A percentile compares a stretch with the other conserved stretches of the same genome.
These are phyloP conservation scores for Xylaria scruposa DNA, from an alignment of 495 filamentous ascomycete species.

Conservation along the genomic window DNA sequence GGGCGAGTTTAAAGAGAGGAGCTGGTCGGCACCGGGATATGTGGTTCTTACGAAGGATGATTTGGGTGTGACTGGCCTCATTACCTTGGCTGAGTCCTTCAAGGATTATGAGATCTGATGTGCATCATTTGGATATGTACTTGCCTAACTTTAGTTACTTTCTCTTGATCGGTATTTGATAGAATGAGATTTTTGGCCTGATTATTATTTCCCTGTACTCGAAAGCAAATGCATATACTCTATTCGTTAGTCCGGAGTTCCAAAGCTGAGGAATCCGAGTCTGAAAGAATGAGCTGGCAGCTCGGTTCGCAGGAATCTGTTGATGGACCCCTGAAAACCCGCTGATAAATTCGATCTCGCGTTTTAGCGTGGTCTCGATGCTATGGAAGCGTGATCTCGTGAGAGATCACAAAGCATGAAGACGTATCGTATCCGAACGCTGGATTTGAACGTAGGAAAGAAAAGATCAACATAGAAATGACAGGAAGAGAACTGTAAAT, in stretches of 20 bases:
- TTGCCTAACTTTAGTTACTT: not conserved
- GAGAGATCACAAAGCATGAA: constrained; percentile 44
- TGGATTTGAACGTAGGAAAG: constrained; percentile 9
- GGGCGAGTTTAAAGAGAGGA: constrained; percentile 22
- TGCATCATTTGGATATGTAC: not conserved
- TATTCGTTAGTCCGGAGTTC: constrained; percentile 60
- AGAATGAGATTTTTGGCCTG: not conserved
- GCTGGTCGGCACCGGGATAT: constrained; percentile 21
- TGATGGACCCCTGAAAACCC: constrained; percentile 32
- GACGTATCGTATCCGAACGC: constrained; percentile 62
- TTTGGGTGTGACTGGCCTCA: constrained; percentile 20
- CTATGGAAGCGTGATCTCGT: constrained; percentile 40
- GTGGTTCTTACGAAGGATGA: constrained; percentile 24
- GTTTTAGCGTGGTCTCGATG: constrained; percentile 56
- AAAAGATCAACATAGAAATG: not conserved
- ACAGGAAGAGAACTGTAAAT: not conserved
- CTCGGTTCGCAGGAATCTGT: constrained; percentile 31
- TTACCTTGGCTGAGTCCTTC: constrained; percentile 20
- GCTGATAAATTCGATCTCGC: constrained; percentile 52
- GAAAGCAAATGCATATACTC: constrained; percentile 47
- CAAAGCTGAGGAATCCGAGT: constrained; percentile 58
- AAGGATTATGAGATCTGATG: constrained; percentile 6
- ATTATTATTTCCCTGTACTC: not conserved
- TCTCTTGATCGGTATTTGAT: not conserved
- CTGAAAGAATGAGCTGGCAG: constrained; percentile 58